Evolutionary conservation across 148 eudicot genomes (phyloP).

Genomic region (Persicaria maculosa): DNA sequence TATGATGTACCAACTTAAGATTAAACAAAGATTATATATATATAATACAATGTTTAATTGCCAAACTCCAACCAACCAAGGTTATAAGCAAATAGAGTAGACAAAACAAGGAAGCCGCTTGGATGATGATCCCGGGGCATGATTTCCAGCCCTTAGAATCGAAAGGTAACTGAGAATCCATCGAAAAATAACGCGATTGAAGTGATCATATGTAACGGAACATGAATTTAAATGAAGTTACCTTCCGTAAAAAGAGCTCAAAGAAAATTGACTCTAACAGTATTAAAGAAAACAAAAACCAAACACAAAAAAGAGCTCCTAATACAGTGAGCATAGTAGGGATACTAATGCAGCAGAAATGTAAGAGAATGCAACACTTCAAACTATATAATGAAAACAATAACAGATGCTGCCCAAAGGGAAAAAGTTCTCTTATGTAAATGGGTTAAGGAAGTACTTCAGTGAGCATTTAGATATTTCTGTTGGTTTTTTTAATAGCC

Average conservation of each 20-base stretch:
- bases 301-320: neutral
- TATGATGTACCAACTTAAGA: neutral
- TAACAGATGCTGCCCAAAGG: neutral
- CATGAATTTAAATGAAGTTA: neutral
- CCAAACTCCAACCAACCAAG: neutral
- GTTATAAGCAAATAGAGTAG: slow-evolving; percentile 24
- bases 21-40: neutral
- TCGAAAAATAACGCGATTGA: neutral
- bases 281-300: neutral
- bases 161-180: slow-evolving; percentile 27
- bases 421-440: neutral
- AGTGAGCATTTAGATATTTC: neutral
- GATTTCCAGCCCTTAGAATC: slow-evolving; percentile 39
- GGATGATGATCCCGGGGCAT: slow-evolving; percentile 29
- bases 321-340: neutral
- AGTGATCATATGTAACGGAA: neutral
- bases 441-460: neutral
- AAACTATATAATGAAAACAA: neutral
- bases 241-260: no score
- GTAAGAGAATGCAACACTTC: neutral
- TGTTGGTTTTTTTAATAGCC: neutral
- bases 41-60: no score
- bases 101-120: slow-evolving; percentile 29
- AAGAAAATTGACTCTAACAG: neutral
- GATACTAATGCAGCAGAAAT: neutral